Percentiles rank a stretch among this genome's conserved stretches.
Evolutionary conservation across 768 basidiomycete species (phyloP).

Genomic region (Mycena vulgaris): DNA sequence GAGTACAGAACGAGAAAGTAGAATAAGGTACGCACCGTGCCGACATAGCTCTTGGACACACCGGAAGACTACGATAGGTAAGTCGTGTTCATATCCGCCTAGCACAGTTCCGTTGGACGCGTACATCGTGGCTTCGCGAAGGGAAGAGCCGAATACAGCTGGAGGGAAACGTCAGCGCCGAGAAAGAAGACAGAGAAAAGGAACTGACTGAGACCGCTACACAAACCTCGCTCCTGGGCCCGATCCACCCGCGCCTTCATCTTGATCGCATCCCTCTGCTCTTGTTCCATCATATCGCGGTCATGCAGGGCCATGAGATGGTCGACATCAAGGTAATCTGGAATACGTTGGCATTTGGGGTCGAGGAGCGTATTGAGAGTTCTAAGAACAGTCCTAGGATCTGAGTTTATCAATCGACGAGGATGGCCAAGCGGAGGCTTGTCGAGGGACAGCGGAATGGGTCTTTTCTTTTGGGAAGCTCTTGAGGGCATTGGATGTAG

Average conservation of each 20-base stretch:
- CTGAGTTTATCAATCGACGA: conserved; percentile 29
- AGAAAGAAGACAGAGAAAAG: background rate
- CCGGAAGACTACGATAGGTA: conserved; percentile 58
- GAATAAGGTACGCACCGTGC: conserved; percentile 45
- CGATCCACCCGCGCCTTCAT: conserved; percentile 30
- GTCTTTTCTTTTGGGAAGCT: background rate
- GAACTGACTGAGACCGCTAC: conserved; percentile 29
- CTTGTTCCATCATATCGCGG: conserved; percentile 45
- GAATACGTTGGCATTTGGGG: conserved; percentile 31
- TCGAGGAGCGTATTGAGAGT: conserved; percentile 34
- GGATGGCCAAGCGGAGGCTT: conserved; percentile 12
- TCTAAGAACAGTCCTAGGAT: conserved; percentile 35
- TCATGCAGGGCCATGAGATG: conserved; percentile 45
- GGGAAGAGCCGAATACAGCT: conserved; percentile 55
- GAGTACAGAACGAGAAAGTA: background rate
- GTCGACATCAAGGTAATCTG: conserved; percentile 42
- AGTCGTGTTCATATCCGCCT: conserved; percentile 53
- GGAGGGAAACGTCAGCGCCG: background rate
- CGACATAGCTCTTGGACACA: conserved; percentile 62
- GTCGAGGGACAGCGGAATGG: background rate
- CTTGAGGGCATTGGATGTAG: background rate
- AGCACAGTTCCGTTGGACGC: conserved; percentile 52
- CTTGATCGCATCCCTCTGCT: conserved; percentile 38
- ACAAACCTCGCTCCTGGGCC: conserved; percentile 12
- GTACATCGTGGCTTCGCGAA: conserved; percentile 53